Evolutionary conservation across 768 basidiomycete species (phyloP).

Genomic region (Udeniomyces megalosporus): DNA sequence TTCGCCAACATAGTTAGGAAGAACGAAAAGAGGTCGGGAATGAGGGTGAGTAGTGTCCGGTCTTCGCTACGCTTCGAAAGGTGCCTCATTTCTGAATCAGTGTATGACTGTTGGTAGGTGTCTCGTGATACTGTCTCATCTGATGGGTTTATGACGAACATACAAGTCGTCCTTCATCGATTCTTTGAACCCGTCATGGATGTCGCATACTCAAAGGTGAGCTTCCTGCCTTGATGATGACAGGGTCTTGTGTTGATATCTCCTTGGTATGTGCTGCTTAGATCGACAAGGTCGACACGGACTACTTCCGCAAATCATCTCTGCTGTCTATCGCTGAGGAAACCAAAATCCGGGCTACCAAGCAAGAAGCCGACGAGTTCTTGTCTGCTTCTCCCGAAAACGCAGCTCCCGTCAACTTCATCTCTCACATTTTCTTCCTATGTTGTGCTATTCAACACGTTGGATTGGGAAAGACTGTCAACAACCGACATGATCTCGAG

Average conservation of each 20-base stretch:
- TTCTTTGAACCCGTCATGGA: slow-evolving; percentile 95
- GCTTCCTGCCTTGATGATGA: too few species aligned
- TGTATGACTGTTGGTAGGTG: slow-evolving; percentile 37
- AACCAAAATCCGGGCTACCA: slow-evolving; percentile 83
- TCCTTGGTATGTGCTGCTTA: too few species aligned
- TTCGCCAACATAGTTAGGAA: slow-evolving; percentile 57
- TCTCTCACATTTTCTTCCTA: slow-evolving; percentile 87
- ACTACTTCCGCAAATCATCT: slow-evolving; percentile 56
- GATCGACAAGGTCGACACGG: slow-evolving; percentile 80
- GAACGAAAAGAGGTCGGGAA: slow-evolving; percentile 76
- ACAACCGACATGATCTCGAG: slow-evolving; percentile 41
- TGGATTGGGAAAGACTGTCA: slow-evolving; percentile 67
- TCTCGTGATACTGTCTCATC: slow-evolving; percentile 70
- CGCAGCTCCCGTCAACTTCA: slow-evolving; percentile 64
- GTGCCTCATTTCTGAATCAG: neutral
- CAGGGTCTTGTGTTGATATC: too few species aligned
- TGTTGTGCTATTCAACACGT: slow-evolving; percentile 75
- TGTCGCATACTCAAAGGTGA: slow-evolving; percentile 67
- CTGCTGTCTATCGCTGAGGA: slow-evolving; percentile 70
- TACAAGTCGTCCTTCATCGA: slow-evolving; percentile 62
- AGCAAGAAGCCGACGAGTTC: slow-evolving; percentile 68
- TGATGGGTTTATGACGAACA: slow-evolving; percentile 84
- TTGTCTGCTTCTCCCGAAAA: slow-evolving; percentile 21
- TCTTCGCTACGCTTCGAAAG: too few species aligned
- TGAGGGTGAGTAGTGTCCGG: slow-evolving; percentile 48